phyloP scores from a whole-genome alignment of 129 eudicot species.

The Artemisia annua region DNA sequence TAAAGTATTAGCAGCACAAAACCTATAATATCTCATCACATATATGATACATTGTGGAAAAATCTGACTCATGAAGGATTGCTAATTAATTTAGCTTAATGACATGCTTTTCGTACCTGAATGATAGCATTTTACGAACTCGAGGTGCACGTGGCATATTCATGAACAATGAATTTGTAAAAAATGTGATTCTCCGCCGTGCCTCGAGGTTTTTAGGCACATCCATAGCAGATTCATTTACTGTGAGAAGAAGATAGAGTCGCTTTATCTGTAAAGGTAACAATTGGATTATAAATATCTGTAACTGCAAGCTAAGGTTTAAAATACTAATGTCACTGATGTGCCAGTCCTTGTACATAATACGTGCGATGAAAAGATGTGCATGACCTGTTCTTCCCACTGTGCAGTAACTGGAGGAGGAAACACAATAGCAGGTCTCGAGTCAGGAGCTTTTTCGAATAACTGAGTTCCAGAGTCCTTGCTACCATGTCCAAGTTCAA shows the following conservation, averaged over 20 bases:
- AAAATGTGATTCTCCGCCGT: constrained; percentile 90
- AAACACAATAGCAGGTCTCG: constrained; percentile 55
- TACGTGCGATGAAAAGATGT: constrained; percentile 3
- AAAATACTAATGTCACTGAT: constrained; percentile 8
- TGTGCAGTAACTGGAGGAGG: constrained; percentile 91
- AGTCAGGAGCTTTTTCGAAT: constrained; percentile 56
- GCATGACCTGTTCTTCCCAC: constrained; percentile 94
- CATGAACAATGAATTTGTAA: constrained; percentile 96
- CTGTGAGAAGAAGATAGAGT: constrained; percentile 88
- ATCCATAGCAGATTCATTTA: constrained; percentile 93
- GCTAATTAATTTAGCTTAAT: constrained; percentile 2
- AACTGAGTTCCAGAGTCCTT: constrained; percentile 90
- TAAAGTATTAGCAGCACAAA: neutral
- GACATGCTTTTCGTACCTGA: constrained; percentile 57
- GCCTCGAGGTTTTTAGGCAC: constrained; percentile 99
- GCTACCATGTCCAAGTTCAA: constrained; percentile 78
- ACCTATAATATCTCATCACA: neutral
- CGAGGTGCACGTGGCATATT: constrained; percentile 99
- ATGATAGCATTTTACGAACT: constrained; percentile 95
- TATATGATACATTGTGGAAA: neutral
- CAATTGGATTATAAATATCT: constrained; percentile 12
- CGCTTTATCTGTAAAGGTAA: constrained; percentile 67
- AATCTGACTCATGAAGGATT: constrained; percentile 16
- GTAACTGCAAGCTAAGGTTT: constrained; percentile 9
- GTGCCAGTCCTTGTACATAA: constrained; percentile 8